phyloP scores from a whole-genome alignment of 108 stramenopile species.

The Aurantiochytrium sp. region DNA sequence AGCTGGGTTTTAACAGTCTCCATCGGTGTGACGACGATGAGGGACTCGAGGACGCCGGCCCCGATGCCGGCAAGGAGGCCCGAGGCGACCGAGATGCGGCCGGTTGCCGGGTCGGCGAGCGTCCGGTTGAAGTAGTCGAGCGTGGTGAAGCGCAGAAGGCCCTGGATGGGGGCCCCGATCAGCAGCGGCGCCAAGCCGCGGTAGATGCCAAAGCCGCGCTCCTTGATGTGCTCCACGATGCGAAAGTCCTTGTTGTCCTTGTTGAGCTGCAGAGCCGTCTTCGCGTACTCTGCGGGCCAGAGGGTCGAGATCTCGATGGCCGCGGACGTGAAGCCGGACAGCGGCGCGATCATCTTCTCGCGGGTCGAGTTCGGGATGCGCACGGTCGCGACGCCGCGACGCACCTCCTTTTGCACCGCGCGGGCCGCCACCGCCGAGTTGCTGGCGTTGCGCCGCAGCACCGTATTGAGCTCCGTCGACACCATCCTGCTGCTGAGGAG shows the following conservation, averaged over 20 bases:
- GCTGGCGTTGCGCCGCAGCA: neutral
- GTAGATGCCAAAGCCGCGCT: conserved; percentile 60
- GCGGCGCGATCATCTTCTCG: conserved; percentile 8
- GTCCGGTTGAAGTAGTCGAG: conserved; percentile 61
- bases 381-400: neutral
- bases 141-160: conserved; percentile 86
- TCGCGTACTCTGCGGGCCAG: conserved; percentile 95
- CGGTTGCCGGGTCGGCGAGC: conserved; percentile 68
- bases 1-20: conserved; percentile 96
- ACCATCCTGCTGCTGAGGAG: neutral
- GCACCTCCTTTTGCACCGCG: neutral
- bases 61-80: conserved; percentile 92
- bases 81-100: conserved; percentile 75
- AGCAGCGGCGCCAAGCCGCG: conserved; percentile 84
- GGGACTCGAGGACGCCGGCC: conserved; percentile 84
- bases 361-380: neutral
- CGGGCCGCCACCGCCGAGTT: conserved; percentile 6
- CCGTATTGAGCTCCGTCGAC: conserved; percentile 18
- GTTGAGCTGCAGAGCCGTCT: conserved; percentile 47
- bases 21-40: conserved; percentile 90
- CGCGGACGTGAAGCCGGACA: conserved; percentile 38
- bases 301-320: conserved; percentile 56
- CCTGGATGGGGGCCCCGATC: conserved; percentile 80
- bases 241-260: conserved; percentile 47
- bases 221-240: conserved; percentile 33